Percentiles rank a stretch among this genome's conserved stretches.
phyloP scores from a whole-genome alignment of 495 filamentous ascomycete species.

The Penicillium paxilli region DNA sequence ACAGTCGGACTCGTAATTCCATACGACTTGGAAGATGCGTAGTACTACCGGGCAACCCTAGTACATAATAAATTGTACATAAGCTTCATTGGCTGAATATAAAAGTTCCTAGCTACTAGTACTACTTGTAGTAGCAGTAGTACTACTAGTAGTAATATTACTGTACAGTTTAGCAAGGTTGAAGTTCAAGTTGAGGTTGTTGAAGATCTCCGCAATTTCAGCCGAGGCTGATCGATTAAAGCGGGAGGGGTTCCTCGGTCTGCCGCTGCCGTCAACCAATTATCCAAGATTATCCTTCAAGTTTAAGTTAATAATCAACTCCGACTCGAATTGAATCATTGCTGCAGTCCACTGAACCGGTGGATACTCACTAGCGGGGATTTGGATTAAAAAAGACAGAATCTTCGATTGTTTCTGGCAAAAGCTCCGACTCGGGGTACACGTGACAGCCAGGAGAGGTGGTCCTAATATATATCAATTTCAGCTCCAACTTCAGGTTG shows the following conservation, averaged over 20 bases:
- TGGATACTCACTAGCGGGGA: too few relatives aligned
- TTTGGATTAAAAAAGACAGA: too few relatives aligned
- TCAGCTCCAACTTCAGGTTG: background rate
- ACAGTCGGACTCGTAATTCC: too few relatives aligned
- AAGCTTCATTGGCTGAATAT: too few relatives aligned
- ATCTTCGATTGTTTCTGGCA: background rate
- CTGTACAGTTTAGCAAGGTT: background rate
- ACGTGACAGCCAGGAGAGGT: background rate
- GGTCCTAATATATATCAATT: slow-evolving; percentile 6
- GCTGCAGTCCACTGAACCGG: too few relatives aligned
- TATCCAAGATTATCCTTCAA: background rate
- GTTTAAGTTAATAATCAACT: background rate
- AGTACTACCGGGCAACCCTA: too few relatives aligned
- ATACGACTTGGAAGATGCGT: too few relatives aligned
- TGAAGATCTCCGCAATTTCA: slow-evolving; percentile 2
- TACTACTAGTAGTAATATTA: too few relatives aligned
- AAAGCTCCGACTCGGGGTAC: slow-evolving; percentile 2
- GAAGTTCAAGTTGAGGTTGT: background rate
- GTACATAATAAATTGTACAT: too few relatives aligned
- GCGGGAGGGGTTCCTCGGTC: slow-evolving; percentile 5
- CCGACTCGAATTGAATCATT: too few relatives aligned
- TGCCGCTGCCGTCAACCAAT: background rate
- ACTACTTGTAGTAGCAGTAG: too few relatives aligned
- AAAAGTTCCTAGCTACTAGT: too few relatives aligned
- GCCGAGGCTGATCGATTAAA: slow-evolving; percentile 9